Conservation (phyloP, 345 rosid species). For the Capsella bursapastoris region DNA sequence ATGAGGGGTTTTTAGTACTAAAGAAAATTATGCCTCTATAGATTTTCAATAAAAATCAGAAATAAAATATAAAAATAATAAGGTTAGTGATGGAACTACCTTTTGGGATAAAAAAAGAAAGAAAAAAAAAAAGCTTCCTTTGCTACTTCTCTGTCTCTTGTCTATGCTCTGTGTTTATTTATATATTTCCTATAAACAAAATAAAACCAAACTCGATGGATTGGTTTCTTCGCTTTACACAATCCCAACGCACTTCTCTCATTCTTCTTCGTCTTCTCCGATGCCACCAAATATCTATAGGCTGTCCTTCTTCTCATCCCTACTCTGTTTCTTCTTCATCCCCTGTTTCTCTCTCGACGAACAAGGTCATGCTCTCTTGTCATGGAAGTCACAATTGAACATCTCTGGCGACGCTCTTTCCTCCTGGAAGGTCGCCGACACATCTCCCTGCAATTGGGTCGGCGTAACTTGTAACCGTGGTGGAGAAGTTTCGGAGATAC, state of each 20-base stretch:
- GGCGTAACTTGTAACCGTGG: slow-evolving; percentile 65
- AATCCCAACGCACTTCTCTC: slow-evolving; percentile 60
- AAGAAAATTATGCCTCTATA: neutral
- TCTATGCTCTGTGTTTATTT: slow-evolving; percentile 27
- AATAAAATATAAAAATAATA: slow-evolving; percentile 19
- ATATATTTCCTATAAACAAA: slow-evolving; percentile 63
- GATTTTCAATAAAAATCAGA: neutral
- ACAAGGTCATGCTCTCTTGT: slow-evolving; percentile 69
- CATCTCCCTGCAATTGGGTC: slow-evolving; percentile 73
- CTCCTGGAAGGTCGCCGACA: slow-evolving; percentile 66
- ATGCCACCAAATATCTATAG: slow-evolving; percentile 57
- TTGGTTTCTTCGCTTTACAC: slow-evolving; percentile 60
- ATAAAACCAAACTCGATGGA: slow-evolving; percentile 53
- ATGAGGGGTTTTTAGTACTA: neutral
- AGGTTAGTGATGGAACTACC: slow-evolving; percentile 33
- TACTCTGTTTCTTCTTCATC: slow-evolving; percentile 50
- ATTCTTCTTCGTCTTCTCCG: slow-evolving; percentile 44
- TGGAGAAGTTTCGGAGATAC: slow-evolving; percentile 59
- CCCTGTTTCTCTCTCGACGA: slow-evolving; percentile 61
- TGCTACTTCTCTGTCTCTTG: slow-evolving; percentile 7
- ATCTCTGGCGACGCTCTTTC: slow-evolving; percentile 51
- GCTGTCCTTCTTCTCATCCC: slow-evolving; percentile 50
- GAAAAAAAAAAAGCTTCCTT: slow-evolving; percentile 38
- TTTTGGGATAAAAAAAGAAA: slow-evolving; percentile 56
- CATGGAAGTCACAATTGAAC: slow-evolving; percentile 76